Evolutionary conservation across 495 filamentous ascomycete genomes (phyloP), one percentile per base, ranked within the genome.

Genomic region (Neurospora sublineolata): DNA sequence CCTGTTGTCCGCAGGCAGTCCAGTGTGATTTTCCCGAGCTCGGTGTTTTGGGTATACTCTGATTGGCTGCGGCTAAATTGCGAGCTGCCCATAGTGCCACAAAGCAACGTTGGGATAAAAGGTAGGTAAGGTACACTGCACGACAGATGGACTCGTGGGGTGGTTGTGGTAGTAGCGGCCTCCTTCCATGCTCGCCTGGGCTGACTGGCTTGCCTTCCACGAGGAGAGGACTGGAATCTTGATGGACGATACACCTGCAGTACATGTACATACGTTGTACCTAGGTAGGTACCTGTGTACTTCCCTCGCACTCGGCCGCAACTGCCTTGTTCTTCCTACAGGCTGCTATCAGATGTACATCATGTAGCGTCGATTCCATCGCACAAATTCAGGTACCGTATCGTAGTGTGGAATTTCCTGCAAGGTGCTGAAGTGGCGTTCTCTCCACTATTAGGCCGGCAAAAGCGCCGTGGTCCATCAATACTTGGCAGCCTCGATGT

Each of bases 361-460:
- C 1, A 6, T 14, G 20, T 12, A 14, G 46, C 20, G 4, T 58
- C 20, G 20, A 58, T 27, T 58, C 20, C 20, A 27, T 58, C 20
- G 4, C 20, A 58, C 20, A 6, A 20, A 58, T 5, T 27, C 46
- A 23, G 4, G 46, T 58, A 58, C 20, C 9, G 44, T 6, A 27
- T 27, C 46, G 20, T 58, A 58, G 46, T 27, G 20, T 27, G 46
- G 46, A 58, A 27, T 12, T 12, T 27, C 20, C 46, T 58, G 44
- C 44, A 27, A 27, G n/a, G 20, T 12, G 20, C 46, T 27, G 46
- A 58, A 58, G 46, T 58, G n/a, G n/a, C 46, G n/a, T n/a, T 68
- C 76, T 77, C 83, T 84, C 84, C 84, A 86, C 84, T 84, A 84
- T 86, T 86, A 82, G 80, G 82, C 84, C 84, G 84, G 84, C 79